Conservation (phyloP, 2,329 filamentous ascomycete species). For the Colletotrichum musicola region DNA sequence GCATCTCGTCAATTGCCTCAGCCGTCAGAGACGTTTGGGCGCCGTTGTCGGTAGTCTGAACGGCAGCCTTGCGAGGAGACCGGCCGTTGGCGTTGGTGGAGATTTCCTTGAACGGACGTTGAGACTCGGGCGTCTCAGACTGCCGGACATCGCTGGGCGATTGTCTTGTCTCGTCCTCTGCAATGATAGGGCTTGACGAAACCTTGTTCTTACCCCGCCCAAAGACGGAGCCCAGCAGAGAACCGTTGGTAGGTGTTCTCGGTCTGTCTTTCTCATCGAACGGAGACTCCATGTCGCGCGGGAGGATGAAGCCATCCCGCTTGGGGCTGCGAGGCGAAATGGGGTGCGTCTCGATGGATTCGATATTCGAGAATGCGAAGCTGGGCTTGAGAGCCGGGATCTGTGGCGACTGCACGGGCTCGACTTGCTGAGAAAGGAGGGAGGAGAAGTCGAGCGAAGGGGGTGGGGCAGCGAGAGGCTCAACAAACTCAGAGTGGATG, state of each 20-base stretch:
- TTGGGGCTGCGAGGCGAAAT: constrained; percentile 63
- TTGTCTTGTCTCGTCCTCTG: constrained; percentile 74
- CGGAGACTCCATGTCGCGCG: constrained; percentile 56
- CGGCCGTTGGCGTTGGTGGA: constrained; percentile 67
- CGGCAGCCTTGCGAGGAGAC: constrained; percentile 52
- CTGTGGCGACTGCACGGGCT: constrained; percentile 53
- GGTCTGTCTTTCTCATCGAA: constrained; percentile 49
- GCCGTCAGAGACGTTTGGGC: constrained; percentile 89
- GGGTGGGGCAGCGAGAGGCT: constrained; percentile 48
- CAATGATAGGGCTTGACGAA: constrained; percentile 62
- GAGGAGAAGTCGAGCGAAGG: constrained; percentile 52
- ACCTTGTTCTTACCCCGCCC: constrained; percentile 58
- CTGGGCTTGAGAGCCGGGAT: constrained; percentile 41
- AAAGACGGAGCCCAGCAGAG: constrained; percentile 58
- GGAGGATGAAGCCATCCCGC: constrained; percentile 69
- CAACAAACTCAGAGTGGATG: constrained; percentile 58
- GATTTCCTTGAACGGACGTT: constrained; percentile 71
- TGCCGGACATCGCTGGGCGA: constrained; percentile 57
- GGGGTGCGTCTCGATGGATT: constrained; percentile 61
- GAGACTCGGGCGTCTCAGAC: constrained; percentile 65
- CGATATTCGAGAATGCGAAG: constrained; percentile 59
- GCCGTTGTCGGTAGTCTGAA: constrained; percentile 74
- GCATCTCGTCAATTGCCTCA: constrained; percentile 81
- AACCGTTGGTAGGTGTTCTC: constrained; percentile 52
- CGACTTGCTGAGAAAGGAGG: constrained; percentile 51